These are phyloP conservation scores for Polygonum aviculare DNA, from an alignment of 148 eudicot genomes.

Conservation along the genomic window DNA sequence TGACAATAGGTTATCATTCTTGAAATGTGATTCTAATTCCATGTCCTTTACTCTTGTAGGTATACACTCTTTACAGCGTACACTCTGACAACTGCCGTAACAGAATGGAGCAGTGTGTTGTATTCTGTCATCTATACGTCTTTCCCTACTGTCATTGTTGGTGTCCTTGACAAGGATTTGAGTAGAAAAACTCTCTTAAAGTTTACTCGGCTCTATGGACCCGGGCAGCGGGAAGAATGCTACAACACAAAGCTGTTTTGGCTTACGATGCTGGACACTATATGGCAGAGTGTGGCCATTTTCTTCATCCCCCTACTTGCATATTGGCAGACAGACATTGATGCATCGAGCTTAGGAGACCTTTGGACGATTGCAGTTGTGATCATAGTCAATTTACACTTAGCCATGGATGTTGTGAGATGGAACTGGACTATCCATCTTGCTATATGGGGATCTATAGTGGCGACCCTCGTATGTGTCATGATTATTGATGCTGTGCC, in stretches of 20 bases:
- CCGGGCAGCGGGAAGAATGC: conserved; percentile 78
- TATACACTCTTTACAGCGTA: conserved; percentile 66
- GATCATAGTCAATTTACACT: conserved; percentile 72
- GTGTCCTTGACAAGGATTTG: conserved; percentile 90
- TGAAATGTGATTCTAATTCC: conserved; percentile 1
- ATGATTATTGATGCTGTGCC: conserved; percentile 87
- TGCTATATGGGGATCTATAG: conserved; percentile 89
- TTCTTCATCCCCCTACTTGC: conserved; percentile 70
- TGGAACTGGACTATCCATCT: conserved; percentile 66
- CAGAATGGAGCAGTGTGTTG: conserved; percentile 91
- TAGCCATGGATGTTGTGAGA: conserved; percentile 90
- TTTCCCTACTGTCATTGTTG: conserved; percentile 77
- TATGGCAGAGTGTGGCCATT: conserved; percentile 85
- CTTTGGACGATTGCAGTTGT: conserved; percentile 97
- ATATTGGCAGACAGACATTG: conserved; percentile 61
- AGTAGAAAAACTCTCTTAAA: conserved; percentile 64
- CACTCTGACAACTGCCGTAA: conserved; percentile 85
- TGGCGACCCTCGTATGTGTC: conserved; percentile 65
- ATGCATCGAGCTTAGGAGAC: conserved; percentile 68
- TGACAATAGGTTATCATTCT: too few species aligned
- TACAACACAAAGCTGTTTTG: conserved; percentile 79
- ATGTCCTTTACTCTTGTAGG: conserved; percentile 33
- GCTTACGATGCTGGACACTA: conserved; percentile 71
- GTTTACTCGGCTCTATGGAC: conserved; percentile 74
- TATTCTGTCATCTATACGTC: conserved; percentile 85